phyloP scores from a whole-genome alignment of 495 filamentous ascomycete genomes.

The Hyaloscypha bicolor region DNA sequence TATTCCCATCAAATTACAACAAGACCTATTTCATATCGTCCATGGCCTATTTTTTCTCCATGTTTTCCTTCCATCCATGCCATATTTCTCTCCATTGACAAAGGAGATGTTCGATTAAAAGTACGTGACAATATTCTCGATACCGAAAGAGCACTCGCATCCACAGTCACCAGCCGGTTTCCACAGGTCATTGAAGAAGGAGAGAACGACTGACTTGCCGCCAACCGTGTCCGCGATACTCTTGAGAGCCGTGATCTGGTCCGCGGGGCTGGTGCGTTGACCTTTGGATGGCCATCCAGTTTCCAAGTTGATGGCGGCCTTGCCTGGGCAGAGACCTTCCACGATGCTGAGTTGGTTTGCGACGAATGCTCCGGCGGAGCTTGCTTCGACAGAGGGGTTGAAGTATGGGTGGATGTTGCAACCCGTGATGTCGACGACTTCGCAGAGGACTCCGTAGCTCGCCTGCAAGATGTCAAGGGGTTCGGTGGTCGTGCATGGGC shows the following conservation, averaged over 20 bases:
- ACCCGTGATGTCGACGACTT: constrained; percentile 73
- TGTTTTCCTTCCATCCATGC: neutral
- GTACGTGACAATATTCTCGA: constrained; percentile 43
- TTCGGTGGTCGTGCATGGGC: constrained; percentile 83
- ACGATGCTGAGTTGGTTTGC: constrained; percentile 65
- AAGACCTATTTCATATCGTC: constrained; percentile 23
- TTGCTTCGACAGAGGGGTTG: constrained; percentile 65
- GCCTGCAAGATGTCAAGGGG: constrained; percentile 69
- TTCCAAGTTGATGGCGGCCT: constrained; percentile 77
- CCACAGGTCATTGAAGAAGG: constrained; percentile 79
- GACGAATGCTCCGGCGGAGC: constrained; percentile 74
- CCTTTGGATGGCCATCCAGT: constrained; percentile 86
- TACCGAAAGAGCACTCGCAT: constrained; percentile 82
- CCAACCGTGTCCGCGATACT: constrained; percentile 58
- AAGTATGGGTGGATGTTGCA: constrained; percentile 94
- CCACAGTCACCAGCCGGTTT: constrained; percentile 68
- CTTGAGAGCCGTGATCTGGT: constrained; percentile 75
- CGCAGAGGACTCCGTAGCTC: constrained; percentile 63
- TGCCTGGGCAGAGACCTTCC: constrained; percentile 63
- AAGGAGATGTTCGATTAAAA: constrained; percentile 43
- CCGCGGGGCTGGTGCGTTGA: constrained; percentile 55
- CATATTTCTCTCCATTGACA: constrained; percentile 6
- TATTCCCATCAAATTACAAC: neutral
- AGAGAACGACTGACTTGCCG: constrained; percentile 73
- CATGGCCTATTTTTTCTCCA: constrained; percentile 9